Base-by-base conservation (phyloP, 1,139 yeast genomes). In the Arxiozyma slooffiae region DNA sequence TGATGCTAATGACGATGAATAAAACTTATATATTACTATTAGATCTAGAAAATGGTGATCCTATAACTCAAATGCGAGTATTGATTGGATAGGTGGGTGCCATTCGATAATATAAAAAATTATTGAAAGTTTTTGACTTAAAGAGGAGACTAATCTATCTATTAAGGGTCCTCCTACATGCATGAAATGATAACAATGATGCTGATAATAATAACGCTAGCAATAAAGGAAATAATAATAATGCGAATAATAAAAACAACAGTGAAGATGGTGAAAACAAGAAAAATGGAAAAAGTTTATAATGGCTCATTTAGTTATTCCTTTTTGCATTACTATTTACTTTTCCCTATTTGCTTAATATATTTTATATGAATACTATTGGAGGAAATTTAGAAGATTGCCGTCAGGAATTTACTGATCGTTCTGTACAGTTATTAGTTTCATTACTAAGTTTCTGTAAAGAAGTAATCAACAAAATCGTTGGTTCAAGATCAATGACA, bases 31-130 rank as follows among this genome's bases (percentile, higher is more conserved):
- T 2, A 69, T 85, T 5, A 59, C 60, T 11, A 73, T 82, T 59
- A 71, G 68, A 16, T 84, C 79, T 21, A 79, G 81, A n/a, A 68
- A 71, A 47, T 89, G 96, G 96, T 96, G 96, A 0, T 71, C 76
- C 1, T 68, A 70, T 34, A 63, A 70, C 17, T 67, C 87, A 14
- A 70, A 72, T 50, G 83, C 88, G 0, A 66, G 67, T 26, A 54
- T 85, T 39, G 70, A 69, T 23, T 78, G 83, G 52, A 60, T 69
- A 8, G 88, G 96, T 66, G 68, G 73, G 17, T 57, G 62, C 14
- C 68, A 67, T 22, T 66, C 69, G 44, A 70, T 71, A 11, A 70
- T 67, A 3, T 69, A 70, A 41, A 63, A 63, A 11, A 61, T 69
- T 11, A 61, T 57, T 17, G 47, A 55, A 14, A 44, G 53, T 18